Percentiles rank a stretch among this genome's conserved stretches.
Evolutionary conservation across 1,139 yeast genomes (phyloP).

Genomic region (Petasospora rhodanensis): DNA sequence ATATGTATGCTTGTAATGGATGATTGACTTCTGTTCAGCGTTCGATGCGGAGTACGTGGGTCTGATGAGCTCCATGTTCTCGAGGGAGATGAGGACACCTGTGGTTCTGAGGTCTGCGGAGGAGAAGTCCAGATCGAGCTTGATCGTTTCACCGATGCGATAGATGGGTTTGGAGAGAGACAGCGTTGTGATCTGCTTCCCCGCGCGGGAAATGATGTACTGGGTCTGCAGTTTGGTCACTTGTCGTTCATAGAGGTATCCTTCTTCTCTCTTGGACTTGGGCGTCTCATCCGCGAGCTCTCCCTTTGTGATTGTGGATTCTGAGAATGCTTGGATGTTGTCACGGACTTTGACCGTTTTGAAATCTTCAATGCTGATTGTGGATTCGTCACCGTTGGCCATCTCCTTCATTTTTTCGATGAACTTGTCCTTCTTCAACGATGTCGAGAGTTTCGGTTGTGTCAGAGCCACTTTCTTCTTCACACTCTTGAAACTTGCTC

Average conservation of each 20-base stretch:
- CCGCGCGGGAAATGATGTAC: conserved; percentile 32
- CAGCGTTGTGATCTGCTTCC: conserved; percentile 29
- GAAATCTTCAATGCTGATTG: conserved; percentile 14
- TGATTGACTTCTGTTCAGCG: conserved; percentile 17
- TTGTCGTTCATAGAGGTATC: conserved; percentile 23
- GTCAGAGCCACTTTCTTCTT: conserved; percentile 12
- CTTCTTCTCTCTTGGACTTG: conserved; percentile 11
- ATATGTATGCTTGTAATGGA: conserved; percentile 28
- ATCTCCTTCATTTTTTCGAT: conserved; percentile 14
- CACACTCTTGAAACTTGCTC: conserved; percentile 21
- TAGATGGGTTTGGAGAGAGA: conserved; percentile 40
- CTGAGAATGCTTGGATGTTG: conserved; percentile 17
- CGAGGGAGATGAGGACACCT: conserved; percentile 30
- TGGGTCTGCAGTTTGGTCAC: conserved; percentile 29
- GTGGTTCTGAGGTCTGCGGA: conserved; percentile 20
- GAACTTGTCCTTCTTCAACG: conserved; percentile 16
- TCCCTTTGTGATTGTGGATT: conserved; percentile 8
- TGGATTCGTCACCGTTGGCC: conserved; percentile 8
- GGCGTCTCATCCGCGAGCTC: conserved; percentile 7
- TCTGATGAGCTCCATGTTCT: conserved; percentile 30
- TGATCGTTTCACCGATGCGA: conserved; percentile 47
- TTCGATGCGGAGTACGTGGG: conserved; percentile 21
- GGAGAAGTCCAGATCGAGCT: conserved; percentile 32
- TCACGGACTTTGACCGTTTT: conserved; percentile 15
- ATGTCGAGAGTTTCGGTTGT: conserved; percentile 11